A percentile compares a stretch with the other conserved stretches of the same genome.
These are phyloP conservation scores for Tylopilus balloui DNA, from an alignment of 768 basidiomycete genomes.

Conservation along the genomic window DNA sequence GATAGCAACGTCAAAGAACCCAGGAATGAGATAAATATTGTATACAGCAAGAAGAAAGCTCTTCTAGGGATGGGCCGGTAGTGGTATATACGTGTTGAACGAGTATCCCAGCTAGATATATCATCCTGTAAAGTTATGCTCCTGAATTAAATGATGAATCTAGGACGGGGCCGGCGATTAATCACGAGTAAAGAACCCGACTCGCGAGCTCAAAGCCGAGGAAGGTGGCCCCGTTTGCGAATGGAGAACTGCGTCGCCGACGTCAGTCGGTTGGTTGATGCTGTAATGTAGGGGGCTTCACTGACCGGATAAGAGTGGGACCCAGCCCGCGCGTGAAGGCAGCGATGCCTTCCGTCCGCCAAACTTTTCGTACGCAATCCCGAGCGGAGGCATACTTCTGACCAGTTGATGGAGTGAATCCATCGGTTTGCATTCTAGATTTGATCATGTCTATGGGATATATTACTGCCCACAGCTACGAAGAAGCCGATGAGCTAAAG, in stretches of 20 bases:
- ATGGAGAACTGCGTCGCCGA: slow-evolving; percentile 65
- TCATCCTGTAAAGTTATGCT: neutral
- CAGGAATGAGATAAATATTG: neutral
- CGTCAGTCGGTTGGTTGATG: slow-evolving; percentile 7
- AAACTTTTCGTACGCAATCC: slow-evolving; percentile 80
- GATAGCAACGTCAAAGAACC: neutral
- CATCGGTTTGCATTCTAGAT: slow-evolving; percentile 93
- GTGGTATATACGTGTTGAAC: slow-evolving; percentile 1
- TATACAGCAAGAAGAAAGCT: neutral
- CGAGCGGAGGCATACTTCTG: slow-evolving; percentile 80
- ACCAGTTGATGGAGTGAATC: slow-evolving; percentile 66
- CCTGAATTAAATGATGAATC: slow-evolving; percentile 1
- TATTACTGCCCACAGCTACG: slow-evolving; percentile 83
- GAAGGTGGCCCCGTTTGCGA: slow-evolving; percentile 96
- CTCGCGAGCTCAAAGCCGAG: slow-evolving; percentile 93
- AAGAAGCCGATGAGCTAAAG: slow-evolving; percentile 7
- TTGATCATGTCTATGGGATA: slow-evolving; percentile 98
- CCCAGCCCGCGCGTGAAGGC: slow-evolving; percentile 91
- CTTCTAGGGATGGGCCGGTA: neutral
- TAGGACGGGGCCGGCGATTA: neutral
- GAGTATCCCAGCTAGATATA: neutral
- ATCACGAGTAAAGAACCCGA: slow-evolving; percentile 50
- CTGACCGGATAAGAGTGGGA: slow-evolving; percentile 87
- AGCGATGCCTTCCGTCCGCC: slow-evolving; percentile 73
- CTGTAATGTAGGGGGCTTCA: slow-evolving; percentile 12